Base-by-base conservation (phyloP, 495 filamentous ascomycete species). In the Xanthoparmelia taractica region DNA sequence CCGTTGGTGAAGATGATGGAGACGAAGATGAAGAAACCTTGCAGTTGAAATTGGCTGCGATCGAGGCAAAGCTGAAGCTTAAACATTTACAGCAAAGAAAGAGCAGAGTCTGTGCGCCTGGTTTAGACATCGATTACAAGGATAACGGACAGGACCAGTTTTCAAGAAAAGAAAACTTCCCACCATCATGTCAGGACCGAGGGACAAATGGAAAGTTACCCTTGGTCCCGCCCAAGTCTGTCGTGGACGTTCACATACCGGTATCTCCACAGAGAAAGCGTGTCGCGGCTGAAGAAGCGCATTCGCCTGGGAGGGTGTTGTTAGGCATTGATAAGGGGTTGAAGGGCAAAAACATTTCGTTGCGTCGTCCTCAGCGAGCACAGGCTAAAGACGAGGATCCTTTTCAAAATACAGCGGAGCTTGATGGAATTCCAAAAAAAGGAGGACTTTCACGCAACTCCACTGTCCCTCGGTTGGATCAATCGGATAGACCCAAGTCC, bases 11-110 rank as follows among this genome's bases (percentile, higher is more conserved):
- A 31, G 79, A 81, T 2, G 83, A 86, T 3, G 86, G 84, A 10
- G 88, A 90, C 0, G 91, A 97, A 34, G 94, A 98, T 68, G 94
- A 97, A 69, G 92, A 97, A 73, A 92, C 84, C 2, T 73, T 97
- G 37, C 79, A 92, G 65, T 77, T 98, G 65, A 83, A 93, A 69
- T 76, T 98, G 29, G 84, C 89, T 57, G 90, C 87, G 58, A 93
- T 98, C 58, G 84, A 97, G 69, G 90, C 92, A 7, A 85, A 86
- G 65, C 77, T 97, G 55, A 96, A 89, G 75, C 77, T 98, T 67
- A 97, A 97, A 73, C 90, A 87, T 70, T 74, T 97, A 7, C 88
- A 90, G 71, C 85, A 85, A 65, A 78, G 69, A 47, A 76, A 76
- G 48, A 74, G 71, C 36, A 77, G 77, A 62, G 60, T 48, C 71